Conservation (phyloP, 75 land plant species). For the Pseudotsuga menziesii region DNA sequence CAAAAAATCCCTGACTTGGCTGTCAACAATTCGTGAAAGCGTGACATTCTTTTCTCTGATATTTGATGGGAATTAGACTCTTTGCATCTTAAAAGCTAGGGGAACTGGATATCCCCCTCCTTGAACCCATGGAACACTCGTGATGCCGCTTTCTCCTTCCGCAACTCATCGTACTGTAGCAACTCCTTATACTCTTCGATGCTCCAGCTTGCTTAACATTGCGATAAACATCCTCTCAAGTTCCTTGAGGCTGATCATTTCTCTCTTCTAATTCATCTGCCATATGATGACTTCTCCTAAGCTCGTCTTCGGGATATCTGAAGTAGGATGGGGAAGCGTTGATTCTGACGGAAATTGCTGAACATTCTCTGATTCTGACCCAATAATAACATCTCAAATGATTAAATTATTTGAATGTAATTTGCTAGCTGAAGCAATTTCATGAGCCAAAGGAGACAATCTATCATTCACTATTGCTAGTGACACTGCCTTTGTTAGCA, state of each 20-base stretch:
- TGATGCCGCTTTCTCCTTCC: no score
- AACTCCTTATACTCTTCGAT: no score
- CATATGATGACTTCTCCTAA: conserved; percentile 9
- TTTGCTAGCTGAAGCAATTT: conserved; percentile 46
- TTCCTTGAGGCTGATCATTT: conserved; percentile 56
- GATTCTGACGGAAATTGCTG: conserved; percentile 76
- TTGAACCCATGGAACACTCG: no score
- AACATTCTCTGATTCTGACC: conserved; percentile 70
- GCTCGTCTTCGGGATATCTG: conserved; percentile 23
- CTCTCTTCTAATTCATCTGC: conserved; percentile 70
- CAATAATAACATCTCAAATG: conserved; percentile 45
- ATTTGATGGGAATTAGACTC: no score
- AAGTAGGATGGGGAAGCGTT: conserved; percentile 33
- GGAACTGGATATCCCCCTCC: no score
- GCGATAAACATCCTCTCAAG: conserved; percentile 91
- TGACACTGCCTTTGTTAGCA: conserved; percentile 41
- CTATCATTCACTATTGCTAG: conserved; percentile 19
- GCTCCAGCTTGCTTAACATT: conserved; percentile 78
- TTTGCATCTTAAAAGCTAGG: no score
- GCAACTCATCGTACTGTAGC: no score
- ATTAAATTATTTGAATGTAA: conserved; percentile 44
- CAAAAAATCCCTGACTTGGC: no score
- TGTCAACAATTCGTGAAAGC: no score
- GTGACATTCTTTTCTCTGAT: no score
- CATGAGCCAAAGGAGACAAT: conserved; percentile 27